Conservation (phyloP, 306 rosid species). For the Cotoneaster glaucophyllus region DNA sequence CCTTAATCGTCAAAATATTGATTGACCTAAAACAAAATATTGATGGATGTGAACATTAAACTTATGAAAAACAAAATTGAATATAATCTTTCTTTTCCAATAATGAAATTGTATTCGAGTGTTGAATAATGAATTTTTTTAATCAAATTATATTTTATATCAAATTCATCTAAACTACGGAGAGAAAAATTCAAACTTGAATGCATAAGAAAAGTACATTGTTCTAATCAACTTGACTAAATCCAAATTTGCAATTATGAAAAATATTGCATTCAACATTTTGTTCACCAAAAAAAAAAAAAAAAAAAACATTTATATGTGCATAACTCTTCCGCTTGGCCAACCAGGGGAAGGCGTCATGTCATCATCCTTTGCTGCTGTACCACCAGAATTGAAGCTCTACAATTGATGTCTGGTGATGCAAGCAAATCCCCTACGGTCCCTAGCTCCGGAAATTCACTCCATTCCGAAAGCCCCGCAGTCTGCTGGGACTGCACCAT, state of each 20-base stretch:
- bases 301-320: background rate
- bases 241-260: background rate
- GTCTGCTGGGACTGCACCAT: constrained; percentile 25
- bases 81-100: too few species aligned
- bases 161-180: too few species aligned
- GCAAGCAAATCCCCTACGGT: constrained; percentile 59
- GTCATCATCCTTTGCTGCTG: constrained; percentile 39
- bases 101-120: too few species aligned
- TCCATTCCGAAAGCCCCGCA: constrained; percentile 48
- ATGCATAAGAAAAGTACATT: too few species aligned
- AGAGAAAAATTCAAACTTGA: too few species aligned
- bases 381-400: constrained; percentile 50
- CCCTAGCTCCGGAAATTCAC: constrained; percentile 64
- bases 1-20: too few species aligned
- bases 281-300: too few species aligned
- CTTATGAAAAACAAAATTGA: too few species aligned
- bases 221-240: background rate
- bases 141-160: too few species aligned
- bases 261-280: background rate
- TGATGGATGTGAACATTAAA: too few species aligned
- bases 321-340: background rate
- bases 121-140: too few species aligned
- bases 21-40: too few species aligned
- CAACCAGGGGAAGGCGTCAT: background rate
- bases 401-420: constrained; percentile 32